Base-by-base conservation (phyloP, 495 filamentous ascomycete species). In the Poronia punctata region DNA sequence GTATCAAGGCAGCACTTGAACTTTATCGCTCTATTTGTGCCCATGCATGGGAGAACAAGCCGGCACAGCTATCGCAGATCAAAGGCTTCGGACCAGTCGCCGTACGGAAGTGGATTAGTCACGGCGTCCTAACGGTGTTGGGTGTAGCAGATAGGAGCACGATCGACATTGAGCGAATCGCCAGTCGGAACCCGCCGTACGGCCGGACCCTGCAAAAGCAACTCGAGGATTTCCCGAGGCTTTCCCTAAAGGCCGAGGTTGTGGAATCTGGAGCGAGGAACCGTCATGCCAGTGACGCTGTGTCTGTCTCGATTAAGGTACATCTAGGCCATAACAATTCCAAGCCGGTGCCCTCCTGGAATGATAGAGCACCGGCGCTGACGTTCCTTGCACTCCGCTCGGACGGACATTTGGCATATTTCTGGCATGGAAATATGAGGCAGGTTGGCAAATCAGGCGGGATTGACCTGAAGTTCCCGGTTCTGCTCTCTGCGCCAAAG, bases 11-110 rank as follows among this genome's bases (percentile, higher is more conserved):
- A 44, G 83, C 86, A 8, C 67, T 97, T 11, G 86, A 93, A 52
- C 71, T 97, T 14, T 72, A 79, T 5, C 70, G 93, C 43, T 86
- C 85, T 40, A 70, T 97, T 27, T 72, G 75, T 20, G 88, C 86
- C 8, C 78, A 75, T 43, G 83, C 79, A 3, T 97, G 93, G 93
- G 93, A 97, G 45, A 76, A 83, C 23, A 86, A 82, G 0, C 79
- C 86, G 1, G 70, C 82, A 12, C 86, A 96, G 40, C 75, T 98
- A 57, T 88, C 84, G 40, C 92, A 98, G 53, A 72, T 98, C 7
- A 80, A 84, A 3, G 75, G 80, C n/a, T 74, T 95, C 33, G 93
- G 90, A 0, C 68, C 80, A 10, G 87, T 81, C 3, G 74, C 78
- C 5, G 79, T 92, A 26, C 72, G 84, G 21, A 95, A 88, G 57